Evolutionary conservation across 2,329 filamentous ascomycete species (phyloP), one percentile per base, ranked within the genome.

Genomic region (Catunica adiposa): DNA sequence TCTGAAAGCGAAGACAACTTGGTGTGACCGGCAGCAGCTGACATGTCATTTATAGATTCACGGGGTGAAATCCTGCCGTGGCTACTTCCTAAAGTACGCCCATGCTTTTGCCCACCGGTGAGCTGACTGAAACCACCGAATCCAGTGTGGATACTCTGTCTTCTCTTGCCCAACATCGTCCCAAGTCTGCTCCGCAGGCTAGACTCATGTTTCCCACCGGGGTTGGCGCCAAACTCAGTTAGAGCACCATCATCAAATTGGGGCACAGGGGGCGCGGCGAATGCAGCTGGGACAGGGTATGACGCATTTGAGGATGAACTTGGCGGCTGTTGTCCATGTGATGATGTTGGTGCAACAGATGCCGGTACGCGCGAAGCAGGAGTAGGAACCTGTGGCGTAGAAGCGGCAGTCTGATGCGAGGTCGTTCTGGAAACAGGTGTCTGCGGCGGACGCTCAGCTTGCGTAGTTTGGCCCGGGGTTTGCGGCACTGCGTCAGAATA

Each of bases 71-170:
- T 68, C 15, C 54, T 71, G 23, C 79, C 77, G 57, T 86, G 82
- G 64, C 81, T 84, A 61, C 78, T 82, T 61, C 77, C 78, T 26
- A 79, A 71, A 50, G 70, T 71, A 53, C 83, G 76, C 38, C 79
- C 62, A 20, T 73, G 71, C 64, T 79, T 82, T 37, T 71, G 68
- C 9, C 44, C 8, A 1, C 77, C 73, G 0, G 75, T 82, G 62
- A 75, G 72, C 65, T 70, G 75, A 57, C 71, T 77, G 64, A 77
- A 83, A 46, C 82, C 71, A 58, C 70, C 77, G 64, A 77, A 83
- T 44, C 82, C 71, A 59, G 74, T 74, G 67, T 86, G 73, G 56
- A 85, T 72, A 65, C 82, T 86, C 65, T 84, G 80, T 40, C 82
- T 73, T 58, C 80, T 71, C 22, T 80, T 74, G 26, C 78, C 76